Evolutionary conservation across 2,329 filamentous ascomycete genomes (phyloP), one percentile per base, ranked within the genome.

Genomic region (Calonectria hongkongensis): DNA sequence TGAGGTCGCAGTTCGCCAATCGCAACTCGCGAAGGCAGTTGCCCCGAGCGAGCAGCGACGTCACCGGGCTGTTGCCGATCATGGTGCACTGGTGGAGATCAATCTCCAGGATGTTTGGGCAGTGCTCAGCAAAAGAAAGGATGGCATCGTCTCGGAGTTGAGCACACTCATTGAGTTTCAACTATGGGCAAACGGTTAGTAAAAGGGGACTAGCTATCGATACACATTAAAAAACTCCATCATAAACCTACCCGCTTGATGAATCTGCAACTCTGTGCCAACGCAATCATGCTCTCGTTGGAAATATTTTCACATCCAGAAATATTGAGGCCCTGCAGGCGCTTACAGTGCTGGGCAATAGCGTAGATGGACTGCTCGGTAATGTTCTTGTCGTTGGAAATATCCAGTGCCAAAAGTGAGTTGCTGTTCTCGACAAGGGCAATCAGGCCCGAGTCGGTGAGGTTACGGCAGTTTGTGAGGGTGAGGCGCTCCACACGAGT

Each of bases 111-210:
- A 99, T 95, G 77, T 98, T 96, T 15, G 93, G 94, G 82, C 96
- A 98, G 84, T 97, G 91, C 56, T 92, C 88, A 7, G 97, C 96
- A 82, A 99, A 97, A 4, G 95, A 94, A 71, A 94, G 87, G 75
- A 98, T 93, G 8, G 95, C 93, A 62, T 89, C 88, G 82, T 98
- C 95, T 47, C 94, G 95, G 41, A 98, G 87, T 84, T 98, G 94
- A n/a, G 86, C 84, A 82, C 97, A 98, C 70, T 96, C 94, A 84
- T 98, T 99, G 74, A 99, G 90, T 90, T 99, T 99, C 77, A 99
- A 90, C 92, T 97, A 48, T 15, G 25, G 50, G 21, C 12, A 70
- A 68, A 21, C 33, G 48, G 76, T 87, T 78, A 88, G 83, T 72
- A 63, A 74, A 50, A 33, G 16, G 47, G 8, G 58, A 28, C 41